Conservation (phyloP, 2,329 filamentous ascomycete species). For the Xylaria sp. region DNA sequence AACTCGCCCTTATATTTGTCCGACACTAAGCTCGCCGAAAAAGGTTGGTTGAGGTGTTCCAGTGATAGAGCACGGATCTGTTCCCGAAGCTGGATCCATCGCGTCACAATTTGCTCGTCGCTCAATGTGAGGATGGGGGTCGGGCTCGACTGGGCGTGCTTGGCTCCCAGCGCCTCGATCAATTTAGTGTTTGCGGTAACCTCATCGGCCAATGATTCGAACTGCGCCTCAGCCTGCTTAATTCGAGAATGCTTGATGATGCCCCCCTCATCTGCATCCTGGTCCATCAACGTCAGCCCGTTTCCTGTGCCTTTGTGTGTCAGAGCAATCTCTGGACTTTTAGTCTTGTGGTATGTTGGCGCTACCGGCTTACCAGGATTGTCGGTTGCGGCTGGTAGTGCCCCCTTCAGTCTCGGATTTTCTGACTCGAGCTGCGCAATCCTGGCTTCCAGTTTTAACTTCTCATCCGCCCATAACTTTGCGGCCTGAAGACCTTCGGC, state of each 20-base stretch:
- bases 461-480: conserved; percentile 37
- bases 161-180: conserved; percentile 35
- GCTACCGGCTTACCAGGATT: conserved; percentile 2
- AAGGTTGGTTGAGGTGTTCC: conserved; percentile 40
- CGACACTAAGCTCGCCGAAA: conserved; percentile 32
- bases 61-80: conserved; percentile 40
- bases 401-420: conserved; percentile 23
- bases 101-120: conserved; percentile 37
- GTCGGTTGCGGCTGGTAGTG: neutral
- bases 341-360: neutral
- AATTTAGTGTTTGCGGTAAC: conserved; percentile 39
- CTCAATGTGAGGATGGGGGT: conserved; percentile 26
- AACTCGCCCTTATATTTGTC: conserved; percentile 39
- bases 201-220: conserved; percentile 28
- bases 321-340: neutral
- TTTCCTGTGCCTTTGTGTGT: conserved; percentile 5
- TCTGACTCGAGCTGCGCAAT: conserved; percentile 40
- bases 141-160: conserved; percentile 12
- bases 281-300: neutral
- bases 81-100: conserved; percentile 42
- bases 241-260: conserved; percentile 39
- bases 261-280: conserved; percentile 26
- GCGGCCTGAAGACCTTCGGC: conserved; percentile 32
- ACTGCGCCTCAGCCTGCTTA: conserved; percentile 37
- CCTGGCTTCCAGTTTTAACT: conserved; percentile 33